Conservation (phyloP, 169 alveolate species). For the Plasmodium gaboni region DNA sequence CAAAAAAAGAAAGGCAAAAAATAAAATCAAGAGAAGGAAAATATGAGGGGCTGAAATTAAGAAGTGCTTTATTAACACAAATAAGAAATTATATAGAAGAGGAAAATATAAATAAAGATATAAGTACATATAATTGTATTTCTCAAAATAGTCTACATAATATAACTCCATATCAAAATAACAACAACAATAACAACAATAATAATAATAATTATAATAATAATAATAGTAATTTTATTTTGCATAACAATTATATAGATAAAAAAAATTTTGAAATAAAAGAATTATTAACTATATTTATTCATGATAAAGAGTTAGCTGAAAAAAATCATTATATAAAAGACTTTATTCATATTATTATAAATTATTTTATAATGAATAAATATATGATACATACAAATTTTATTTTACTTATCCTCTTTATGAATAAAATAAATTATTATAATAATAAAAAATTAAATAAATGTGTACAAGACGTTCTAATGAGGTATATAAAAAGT, state of each 20-base stretch:
- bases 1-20: constrained; percentile 42
- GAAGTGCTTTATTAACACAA: constrained; percentile 20
- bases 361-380: constrained; percentile 13
- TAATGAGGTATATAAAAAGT: constrained; percentile 23
- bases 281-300: constrained; percentile 57
- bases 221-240: background rate
- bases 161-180: too few relatives aligned
- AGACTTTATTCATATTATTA: constrained; percentile 18
- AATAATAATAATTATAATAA: too few relatives aligned
- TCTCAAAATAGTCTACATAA: too few relatives aligned
- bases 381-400: constrained; percentile 8
- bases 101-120: background rate
- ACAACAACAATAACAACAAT: too few relatives aligned
- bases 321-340: constrained; percentile 40
- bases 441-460: constrained; percentile 47
- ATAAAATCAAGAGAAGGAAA: constrained; percentile 33
- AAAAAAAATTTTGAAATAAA: constrained; percentile 19
- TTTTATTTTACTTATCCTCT: constrained; percentile 16
- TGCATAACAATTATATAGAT: background rate
- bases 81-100: constrained; percentile 34
- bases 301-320: constrained; percentile 50
- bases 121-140: too few relatives aligned
- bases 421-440: constrained; percentile 40
- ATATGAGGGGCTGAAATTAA: constrained; percentile 49
- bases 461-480: constrained; percentile 11